phyloP scores from a whole-genome alignment of 169 alveolate species.

The Cryptosporidium ryanae region DNA sequence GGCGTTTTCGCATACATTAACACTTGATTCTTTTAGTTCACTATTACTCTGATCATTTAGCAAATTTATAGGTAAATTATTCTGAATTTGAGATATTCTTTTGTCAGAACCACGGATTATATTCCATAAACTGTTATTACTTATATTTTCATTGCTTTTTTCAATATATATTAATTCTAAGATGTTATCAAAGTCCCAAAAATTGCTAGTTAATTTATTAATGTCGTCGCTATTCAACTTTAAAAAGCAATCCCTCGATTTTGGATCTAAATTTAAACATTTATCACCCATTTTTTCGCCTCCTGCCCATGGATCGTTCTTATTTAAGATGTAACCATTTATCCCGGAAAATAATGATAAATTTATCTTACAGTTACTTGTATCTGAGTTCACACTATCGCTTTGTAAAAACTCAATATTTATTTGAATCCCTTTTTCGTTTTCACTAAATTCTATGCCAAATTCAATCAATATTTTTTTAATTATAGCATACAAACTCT shows the following conservation, averaged over 20 bases:
- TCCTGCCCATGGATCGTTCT: constrained; percentile 63
- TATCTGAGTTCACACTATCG: not conserved
- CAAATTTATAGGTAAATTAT: not conserved
- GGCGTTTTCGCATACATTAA: not conserved
- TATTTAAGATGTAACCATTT: constrained; percentile 18
- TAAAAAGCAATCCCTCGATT: constrained; percentile 14
- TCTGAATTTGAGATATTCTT: constrained; percentile 12
- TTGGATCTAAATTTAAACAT: constrained; percentile 1
- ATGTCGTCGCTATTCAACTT: constrained; percentile 21
- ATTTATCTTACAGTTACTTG: constrained; percentile 1
- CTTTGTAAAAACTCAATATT: not conserved
- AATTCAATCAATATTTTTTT: not conserved
- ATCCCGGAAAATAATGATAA: constrained; percentile 48
- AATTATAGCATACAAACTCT: constrained; percentile 12
- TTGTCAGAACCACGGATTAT: constrained; percentile 22
- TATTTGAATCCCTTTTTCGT: constrained; percentile 22
- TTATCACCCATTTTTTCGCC: constrained; percentile 26
- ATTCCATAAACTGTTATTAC: constrained; percentile 25
- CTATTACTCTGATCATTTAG: not conserved
- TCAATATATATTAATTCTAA: constrained; percentile 3
- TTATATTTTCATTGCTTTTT: constrained; percentile 8
- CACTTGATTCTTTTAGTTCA: not conserved
- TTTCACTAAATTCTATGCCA: not conserved
- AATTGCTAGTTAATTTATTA: not conserved
- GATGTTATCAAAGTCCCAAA: constrained; percentile 42